Evolutionary conservation across 345 rosid species (phyloP).

Genomic region (Adansonia digitata): DNA sequence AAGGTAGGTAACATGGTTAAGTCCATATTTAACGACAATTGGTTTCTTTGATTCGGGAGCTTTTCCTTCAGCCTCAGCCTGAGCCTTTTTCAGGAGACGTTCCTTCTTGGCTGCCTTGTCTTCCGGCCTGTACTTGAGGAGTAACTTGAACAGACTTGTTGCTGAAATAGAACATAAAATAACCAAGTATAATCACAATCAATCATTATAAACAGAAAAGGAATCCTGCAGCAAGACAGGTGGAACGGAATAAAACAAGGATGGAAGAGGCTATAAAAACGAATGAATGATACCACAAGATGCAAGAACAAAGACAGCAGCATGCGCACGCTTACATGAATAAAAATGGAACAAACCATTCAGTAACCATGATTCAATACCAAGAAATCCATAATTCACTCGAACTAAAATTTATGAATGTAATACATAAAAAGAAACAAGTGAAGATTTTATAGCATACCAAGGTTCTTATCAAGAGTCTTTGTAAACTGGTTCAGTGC

Average conservation of each 20-base stretch:
- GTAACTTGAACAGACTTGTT: conserved; percentile 52
- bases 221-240: neutral
- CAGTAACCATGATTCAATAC: neutral
- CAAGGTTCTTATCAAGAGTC: conserved; percentile 39
- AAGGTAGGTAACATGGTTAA: conserved; percentile 69
- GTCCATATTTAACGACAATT: conserved; percentile 65
- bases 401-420: neutral
- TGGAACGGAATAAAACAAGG: neutral
- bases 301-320: neutral
- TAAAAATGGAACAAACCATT: neutral
- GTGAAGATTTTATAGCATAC: conserved; percentile 13
- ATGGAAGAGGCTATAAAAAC: neutral
- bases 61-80: conserved; percentile 64
- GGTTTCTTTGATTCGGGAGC: conserved; percentile 52
- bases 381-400: neutral
- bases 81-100: conserved; percentile 46
- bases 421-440: neutral
- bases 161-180: conserved; percentile 28
- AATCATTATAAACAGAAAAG: neutral
- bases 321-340: neutral
- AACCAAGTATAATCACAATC: neutral
- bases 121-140: conserved; percentile 41
- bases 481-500: neutral
- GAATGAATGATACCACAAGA: neutral
- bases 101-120: conserved; percentile 28